These are phyloP conservation scores for Gentiana straminea DNA, from an alignment of 257 asterid species.

Conservation along the genomic window DNA sequence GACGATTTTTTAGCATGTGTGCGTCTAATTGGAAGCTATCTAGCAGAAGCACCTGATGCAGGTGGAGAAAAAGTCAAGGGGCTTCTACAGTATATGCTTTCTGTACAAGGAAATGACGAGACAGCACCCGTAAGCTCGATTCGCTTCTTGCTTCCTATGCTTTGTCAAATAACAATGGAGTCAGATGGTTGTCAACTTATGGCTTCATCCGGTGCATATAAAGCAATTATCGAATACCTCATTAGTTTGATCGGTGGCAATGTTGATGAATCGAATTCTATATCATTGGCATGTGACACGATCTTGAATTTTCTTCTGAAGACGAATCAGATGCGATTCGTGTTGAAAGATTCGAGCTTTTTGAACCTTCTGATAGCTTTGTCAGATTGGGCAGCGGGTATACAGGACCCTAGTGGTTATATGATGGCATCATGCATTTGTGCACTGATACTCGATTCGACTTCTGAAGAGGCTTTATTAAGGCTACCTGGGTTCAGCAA, in stretches of 20 bases:
- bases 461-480: constrained; percentile 66
- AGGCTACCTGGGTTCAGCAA: constrained; percentile 34
- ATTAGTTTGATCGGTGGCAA: constrained; percentile 28
- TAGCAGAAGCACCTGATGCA: constrained; percentile 82
- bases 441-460: constrained; percentile 56
- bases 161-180: constrained; percentile 76
- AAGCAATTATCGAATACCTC: constrained; percentile 53
- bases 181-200: constrained; percentile 53
- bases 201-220: constrained; percentile 51
- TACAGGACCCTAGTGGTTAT: constrained; percentile 29
- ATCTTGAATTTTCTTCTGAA: constrained; percentile 45
- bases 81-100: constrained; percentile 71
- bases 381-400: constrained; percentile 46
- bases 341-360: constrained; percentile 30
- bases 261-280: constrained; percentile 33
- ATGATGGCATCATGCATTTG: constrained; percentile 84
- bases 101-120: constrained; percentile 70
- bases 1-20: constrained; percentile 89
- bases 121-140: constrained; percentile 43
- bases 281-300: constrained; percentile 78
- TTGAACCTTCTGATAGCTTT: constrained; percentile 57
- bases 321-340: constrained; percentile 28
- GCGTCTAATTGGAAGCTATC: constrained; percentile 84
- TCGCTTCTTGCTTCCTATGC: constrained; percentile 81
- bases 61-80: constrained; percentile 56